phyloP scores from a whole-genome alignment of 805 yeast species.

The Candida incommunis region DNA sequence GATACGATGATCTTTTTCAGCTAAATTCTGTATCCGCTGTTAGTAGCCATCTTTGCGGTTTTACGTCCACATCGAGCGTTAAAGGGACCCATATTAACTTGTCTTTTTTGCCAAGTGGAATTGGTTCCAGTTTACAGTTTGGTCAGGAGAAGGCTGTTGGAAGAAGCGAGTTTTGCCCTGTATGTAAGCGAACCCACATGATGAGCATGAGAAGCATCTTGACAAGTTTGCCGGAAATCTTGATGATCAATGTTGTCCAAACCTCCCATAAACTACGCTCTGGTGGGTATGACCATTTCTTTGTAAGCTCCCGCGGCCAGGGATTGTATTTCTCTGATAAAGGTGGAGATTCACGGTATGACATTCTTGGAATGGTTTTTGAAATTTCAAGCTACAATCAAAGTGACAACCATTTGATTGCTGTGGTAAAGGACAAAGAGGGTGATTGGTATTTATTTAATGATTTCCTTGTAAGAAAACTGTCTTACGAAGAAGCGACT shows the following conservation, averaged over 20 bases:
- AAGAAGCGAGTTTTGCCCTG: neutral
- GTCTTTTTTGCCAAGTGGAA: neutral
- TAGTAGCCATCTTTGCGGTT: neutral
- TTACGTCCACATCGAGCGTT: neutral
- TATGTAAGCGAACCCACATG: neutral
- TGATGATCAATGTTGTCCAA: neutral
- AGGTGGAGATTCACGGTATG: slow-evolving; percentile 12
- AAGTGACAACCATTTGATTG: slow-evolving; percentile 22
- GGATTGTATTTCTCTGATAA: neutral
- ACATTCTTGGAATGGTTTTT: slow-evolving; percentile 21
- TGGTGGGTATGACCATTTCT: neutral
- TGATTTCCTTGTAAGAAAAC: slow-evolving; percentile 72
- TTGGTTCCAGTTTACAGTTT: neutral
- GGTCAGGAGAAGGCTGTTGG: neutral
- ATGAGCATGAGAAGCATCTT: neutral
- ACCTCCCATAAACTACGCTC: neutral
- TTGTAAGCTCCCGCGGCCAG: neutral
- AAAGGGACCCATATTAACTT: neutral
- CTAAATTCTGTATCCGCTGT: neutral
- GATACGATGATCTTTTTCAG: neutral
- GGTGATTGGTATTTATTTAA: slow-evolving; percentile 69
- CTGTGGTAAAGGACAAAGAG: slow-evolving; percentile 17
- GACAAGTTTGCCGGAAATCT: neutral
- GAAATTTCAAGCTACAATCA: slow-evolving; percentile 17
- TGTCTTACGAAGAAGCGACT: slow-evolving; percentile 66